Conservation (phyloP, 1,139 yeast genomes). For the Wickerhamomyces sp. region DNA sequence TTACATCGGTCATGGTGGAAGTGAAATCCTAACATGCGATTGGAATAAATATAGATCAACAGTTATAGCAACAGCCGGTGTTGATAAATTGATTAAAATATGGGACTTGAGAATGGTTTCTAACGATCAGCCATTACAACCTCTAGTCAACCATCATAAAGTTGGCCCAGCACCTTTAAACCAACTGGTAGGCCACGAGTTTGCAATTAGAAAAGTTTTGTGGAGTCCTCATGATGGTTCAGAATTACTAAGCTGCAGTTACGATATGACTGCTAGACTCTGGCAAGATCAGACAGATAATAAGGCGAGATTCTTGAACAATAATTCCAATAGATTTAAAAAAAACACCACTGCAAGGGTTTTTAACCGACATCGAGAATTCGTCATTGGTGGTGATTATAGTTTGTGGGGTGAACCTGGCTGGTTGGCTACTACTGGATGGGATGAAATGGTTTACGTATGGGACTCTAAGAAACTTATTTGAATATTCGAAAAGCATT, state of each 20-base stretch:
- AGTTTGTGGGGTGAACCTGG: conserved; percentile 96
- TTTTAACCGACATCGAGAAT: conserved; percentile 77
- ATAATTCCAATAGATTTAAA: conserved; percentile 31
- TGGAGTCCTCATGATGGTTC: conserved; percentile 90
- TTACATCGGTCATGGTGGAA: conserved; percentile 70
- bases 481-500: background rate
- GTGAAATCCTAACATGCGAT: conserved; percentile 77
- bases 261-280: conserved; percentile 87
- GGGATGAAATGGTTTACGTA: conserved; percentile 95
- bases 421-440: conserved; percentile 91
- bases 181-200: conserved; percentile 82
- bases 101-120: conserved; percentile 84
- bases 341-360: conserved; percentile 48
- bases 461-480: conserved; percentile 61
- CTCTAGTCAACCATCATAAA: conserved; percentile 31
- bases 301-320: conserved; percentile 37
- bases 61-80: conserved; percentile 83
- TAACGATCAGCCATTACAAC: conserved; percentile 36
- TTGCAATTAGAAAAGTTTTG: conserved; percentile 73
- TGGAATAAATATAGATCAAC: conserved; percentile 86
- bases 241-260: conserved; percentile 70
- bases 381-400: conserved; percentile 94
- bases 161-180: conserved; percentile 69
- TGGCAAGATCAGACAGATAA: conserved; percentile 74
- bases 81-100: conserved; percentile 74